Evolutionary conservation across 2,329 filamentous ascomycete genomes (phyloP), one percentile per base, ranked within the genome.

Genomic region (Clonostachys chloroleuca): DNA sequence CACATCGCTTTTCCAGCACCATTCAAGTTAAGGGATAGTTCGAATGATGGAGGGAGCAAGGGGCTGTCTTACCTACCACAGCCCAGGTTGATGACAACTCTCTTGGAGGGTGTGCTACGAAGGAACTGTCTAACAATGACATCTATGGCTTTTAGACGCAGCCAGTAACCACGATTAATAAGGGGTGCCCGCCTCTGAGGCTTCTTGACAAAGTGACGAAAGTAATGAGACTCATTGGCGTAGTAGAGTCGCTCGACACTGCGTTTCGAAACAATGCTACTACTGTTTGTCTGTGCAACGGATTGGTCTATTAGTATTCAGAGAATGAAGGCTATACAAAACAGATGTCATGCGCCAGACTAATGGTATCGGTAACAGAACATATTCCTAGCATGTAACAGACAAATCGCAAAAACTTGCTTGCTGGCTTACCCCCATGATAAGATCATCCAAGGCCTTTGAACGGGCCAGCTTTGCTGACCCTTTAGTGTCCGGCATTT

Each of bases 241-340:
- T 88, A 86, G 65, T 96, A 96, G 13, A 95, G 73, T 56, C 85
- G 85, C 61, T 96, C 91, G n/a, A 96, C 92, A 57, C 90, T 94
- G 55, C 91, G 77, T 64, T 96, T 96, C 13, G 91, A 96, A 14
- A 92, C 86, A 55, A 96, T 96, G 59, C 89, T 95, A 66, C 88
- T 92, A 62, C 84, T 92, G 63, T 96, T 96, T 49, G 91, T 96
- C 81, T 43, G 16, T 33, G 42, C 12, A 30, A 30, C 24, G 24
- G 24, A 3, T 30, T 40, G 12, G n/a, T n/a, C 37, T 18, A n/a
- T n/a, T 13, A 40, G 37, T n/a, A 40, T 14, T 40, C 17, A 9
- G 7, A n/a, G 10, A 40, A 40, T 4, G 12, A 40, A 40, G 17
- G 10, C n/a, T n/a, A 40, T 6, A 7, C 24, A 30, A 13, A 24